phyloP scores from a whole-genome alignment of 2,329 filamentous ascomycete genomes.

The Pestalotiopsis sp. region DNA sequence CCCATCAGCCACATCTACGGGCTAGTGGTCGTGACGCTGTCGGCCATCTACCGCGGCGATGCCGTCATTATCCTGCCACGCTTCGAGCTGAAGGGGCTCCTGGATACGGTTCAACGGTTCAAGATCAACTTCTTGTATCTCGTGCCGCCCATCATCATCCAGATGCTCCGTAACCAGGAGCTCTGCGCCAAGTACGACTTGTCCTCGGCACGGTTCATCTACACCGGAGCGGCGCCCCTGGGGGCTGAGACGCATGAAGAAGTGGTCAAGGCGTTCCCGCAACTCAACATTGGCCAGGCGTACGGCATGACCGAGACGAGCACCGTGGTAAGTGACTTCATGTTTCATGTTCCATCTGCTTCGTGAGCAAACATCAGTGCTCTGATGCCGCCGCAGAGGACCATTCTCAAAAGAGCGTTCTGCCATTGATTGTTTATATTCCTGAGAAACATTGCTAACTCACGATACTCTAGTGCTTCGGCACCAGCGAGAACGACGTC shows the following conservation, averaged over 20 bases:
- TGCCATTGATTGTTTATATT: too few relatives aligned
- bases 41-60: slow-evolving; percentile 70
- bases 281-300: slow-evolving; percentile 65
- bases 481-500: slow-evolving; percentile 64
- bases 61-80: slow-evolving; percentile 71
- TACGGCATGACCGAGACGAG: slow-evolving; percentile 81
- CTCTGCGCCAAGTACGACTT: slow-evolving; percentile 71
- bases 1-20: slow-evolving; percentile 81
- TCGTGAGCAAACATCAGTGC: too few relatives aligned
- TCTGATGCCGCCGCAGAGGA: too few relatives aligned
- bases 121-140: slow-evolving; percentile 69
- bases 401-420: too few relatives aligned
- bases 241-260: slow-evolving; percentile 73
- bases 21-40: slow-evolving; percentile 71
- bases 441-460: too few relatives aligned
- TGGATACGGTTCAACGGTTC: slow-evolving; percentile 67
- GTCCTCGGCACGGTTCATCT: slow-evolving; percentile 65
- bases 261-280: slow-evolving; percentile 42
- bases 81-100: slow-evolving; percentile 68
- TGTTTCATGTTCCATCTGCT: too few relatives aligned
- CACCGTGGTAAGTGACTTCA: slow-evolving; percentile 53
- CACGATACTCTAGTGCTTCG: slow-evolving; percentile 41
- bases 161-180: slow-evolving; percentile 68
- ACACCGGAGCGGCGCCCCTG: slow-evolving; percentile 78
- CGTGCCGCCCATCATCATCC: slow-evolving; percentile 81